These are phyloP conservation scores for Phytophthora europaea DNA, from an alignment of 352 stramenopile genomes.

Conservation along the genomic window DNA sequence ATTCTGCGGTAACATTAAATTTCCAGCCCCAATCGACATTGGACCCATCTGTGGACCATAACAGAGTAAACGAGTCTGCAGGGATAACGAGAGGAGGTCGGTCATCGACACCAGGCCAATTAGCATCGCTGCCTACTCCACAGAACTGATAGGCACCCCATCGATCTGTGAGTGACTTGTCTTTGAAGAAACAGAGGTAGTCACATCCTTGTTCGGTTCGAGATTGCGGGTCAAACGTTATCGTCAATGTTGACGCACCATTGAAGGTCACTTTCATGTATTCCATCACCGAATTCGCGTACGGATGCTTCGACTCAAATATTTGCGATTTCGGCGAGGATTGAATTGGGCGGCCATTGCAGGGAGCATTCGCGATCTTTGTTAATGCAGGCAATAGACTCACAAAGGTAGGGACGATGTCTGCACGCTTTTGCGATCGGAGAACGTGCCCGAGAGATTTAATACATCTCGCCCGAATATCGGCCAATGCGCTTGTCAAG, in stretches of 20 bases:
- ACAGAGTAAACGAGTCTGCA: slow-evolving; percentile 79
- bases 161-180: slow-evolving; percentile 69
- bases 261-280: slow-evolving; percentile 86
- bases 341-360: slow-evolving; percentile 57
- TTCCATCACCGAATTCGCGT: slow-evolving; percentile 81
- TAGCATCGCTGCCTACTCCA: slow-evolving; percentile 68
- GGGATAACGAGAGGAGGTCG: slow-evolving; percentile 77
- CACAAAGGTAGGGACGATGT: slow-evolving; percentile 24
- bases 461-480: slow-evolving; percentile 68
- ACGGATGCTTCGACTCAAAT: slow-evolving; percentile 91
- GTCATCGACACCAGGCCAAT: slow-evolving; percentile 83
- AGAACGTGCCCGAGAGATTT: slow-evolving; percentile 60
- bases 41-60: slow-evolving; percentile 87
- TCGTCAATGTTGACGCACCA: slow-evolving; percentile 63
- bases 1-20: slow-evolving; percentile 79
- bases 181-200: slow-evolving; percentile 89
- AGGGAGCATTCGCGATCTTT: slow-evolving; percentile 54
- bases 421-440: slow-evolving; percentile 20
- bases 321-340: slow-evolving; percentile 63
- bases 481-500: slow-evolving; percentile 49
- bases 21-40: slow-evolving; percentile 93
- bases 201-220: slow-evolving; percentile 79
- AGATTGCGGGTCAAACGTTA: slow-evolving; percentile 81
- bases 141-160: slow-evolving; percentile 79
- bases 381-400: slow-evolving; percentile 47